phyloP scores from a whole-genome alignment of 2,329 filamentous ascomycete genomes.

The Cladobotryum protrusum region DNA sequence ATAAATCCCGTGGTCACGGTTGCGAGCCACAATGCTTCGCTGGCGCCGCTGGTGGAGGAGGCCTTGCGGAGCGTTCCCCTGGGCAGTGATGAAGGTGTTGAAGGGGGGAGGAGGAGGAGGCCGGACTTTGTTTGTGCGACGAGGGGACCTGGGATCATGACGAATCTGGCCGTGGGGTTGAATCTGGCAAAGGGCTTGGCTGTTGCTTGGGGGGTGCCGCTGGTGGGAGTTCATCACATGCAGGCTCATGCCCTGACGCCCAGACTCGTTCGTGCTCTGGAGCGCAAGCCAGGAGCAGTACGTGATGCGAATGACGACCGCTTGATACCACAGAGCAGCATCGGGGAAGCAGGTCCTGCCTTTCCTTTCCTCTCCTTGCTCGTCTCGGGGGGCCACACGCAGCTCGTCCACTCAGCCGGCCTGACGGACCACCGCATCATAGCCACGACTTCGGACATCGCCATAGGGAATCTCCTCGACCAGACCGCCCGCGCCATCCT shows the following conservation, averaged over 20 bases:
- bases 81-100: slow-evolving; percentile 11
- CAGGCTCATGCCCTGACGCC: slow-evolving; percentile 91
- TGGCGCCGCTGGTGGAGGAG: slow-evolving; percentile 61
- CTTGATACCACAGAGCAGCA: background rate
- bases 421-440: slow-evolving; percentile 67
- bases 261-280: slow-evolving; percentile 57
- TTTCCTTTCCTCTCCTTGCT: slow-evolving; percentile 88
- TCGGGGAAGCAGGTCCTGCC: slow-evolving; percentile 34
- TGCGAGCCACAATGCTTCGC: slow-evolving; percentile 64
- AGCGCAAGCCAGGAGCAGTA: background rate
- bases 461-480: slow-evolving; percentile 86
- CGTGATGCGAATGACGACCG: background rate
- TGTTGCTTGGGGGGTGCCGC: slow-evolving; percentile 72
- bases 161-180: slow-evolving; percentile 70
- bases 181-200: slow-evolving; percentile 83
- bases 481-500: slow-evolving; percentile 75
- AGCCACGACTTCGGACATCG: slow-evolving; percentile 68
- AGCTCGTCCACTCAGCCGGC: slow-evolving; percentile 68
- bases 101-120: slow-evolving; percentile 29
- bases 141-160: slow-evolving; percentile 80
- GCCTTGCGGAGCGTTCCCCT: slow-evolving; percentile 54
- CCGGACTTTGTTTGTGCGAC: slow-evolving; percentile 88
- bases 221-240: slow-evolving; percentile 93
- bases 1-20: slow-evolving; percentile 75
- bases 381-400: slow-evolving; percentile 86